A percentile compares a stretch with the other conserved stretches of the same genome.
Conservation (phyloP, 108 stramenopile genomes). For the Fragilaria radians region DNA sequence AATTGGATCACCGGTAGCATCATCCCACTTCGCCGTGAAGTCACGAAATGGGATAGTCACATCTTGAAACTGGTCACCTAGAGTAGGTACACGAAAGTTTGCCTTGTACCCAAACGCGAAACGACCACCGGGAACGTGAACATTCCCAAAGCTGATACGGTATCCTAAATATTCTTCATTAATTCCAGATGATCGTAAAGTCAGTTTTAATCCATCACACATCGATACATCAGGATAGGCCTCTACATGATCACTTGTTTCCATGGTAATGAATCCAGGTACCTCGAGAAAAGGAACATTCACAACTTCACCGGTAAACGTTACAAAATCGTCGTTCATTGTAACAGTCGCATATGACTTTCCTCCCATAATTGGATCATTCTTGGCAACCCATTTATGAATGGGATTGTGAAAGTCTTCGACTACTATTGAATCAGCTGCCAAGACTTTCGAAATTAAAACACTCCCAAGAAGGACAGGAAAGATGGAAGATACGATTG, state of each 20-base stretch:
- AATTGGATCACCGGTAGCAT: constrained; percentile 31
- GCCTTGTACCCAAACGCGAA: constrained; percentile 41
- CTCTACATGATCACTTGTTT: background rate
- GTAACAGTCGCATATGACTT: constrained; percentile 16
- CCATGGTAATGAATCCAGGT: constrained; percentile 37
- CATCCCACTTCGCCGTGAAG: constrained; percentile 35
- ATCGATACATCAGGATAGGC: constrained; percentile 30
- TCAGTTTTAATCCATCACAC: constrained; percentile 18
- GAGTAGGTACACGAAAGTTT: constrained; percentile 8
- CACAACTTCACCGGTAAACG: constrained; percentile 31
- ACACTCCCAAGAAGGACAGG: too few species aligned
- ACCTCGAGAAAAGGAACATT: constrained; percentile 36
- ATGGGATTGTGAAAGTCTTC: background rate
- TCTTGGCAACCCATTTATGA: constrained; percentile 15
- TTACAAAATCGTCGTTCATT: constrained; percentile 23
- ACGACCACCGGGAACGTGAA: constrained; percentile 19
- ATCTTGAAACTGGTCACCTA: constrained; percentile 10
- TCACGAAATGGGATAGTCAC: constrained; percentile 22
- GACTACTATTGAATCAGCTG: background rate
- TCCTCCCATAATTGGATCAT: constrained; percentile 61
- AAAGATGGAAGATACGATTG: too few species aligned
- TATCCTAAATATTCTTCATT: constrained; percentile 23
- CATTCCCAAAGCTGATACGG: constrained; percentile 36
- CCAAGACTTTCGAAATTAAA: too few species aligned
- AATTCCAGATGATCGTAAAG: constrained; percentile 5